Evolutionary conservation across 805 yeast genomes (phyloP).

Genomic region (Kluyveromyces wickerhamii): DNA sequence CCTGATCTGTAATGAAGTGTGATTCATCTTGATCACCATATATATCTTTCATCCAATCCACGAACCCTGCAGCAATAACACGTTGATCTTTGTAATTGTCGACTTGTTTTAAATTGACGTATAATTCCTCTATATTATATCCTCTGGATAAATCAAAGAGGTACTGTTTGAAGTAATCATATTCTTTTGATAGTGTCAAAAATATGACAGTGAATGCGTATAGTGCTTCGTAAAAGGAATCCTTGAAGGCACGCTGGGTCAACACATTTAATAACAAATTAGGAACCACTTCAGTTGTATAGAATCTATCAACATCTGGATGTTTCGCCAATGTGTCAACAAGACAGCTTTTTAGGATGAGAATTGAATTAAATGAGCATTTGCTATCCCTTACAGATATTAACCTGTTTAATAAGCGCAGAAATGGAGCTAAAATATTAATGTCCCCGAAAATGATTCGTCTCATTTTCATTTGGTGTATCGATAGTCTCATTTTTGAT

Average conservation of each 20-base stretch:
- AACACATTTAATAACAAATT: slow-evolving; percentile 62
- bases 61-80: slow-evolving; percentile 65
- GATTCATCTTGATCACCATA: slow-evolving; percentile 32
- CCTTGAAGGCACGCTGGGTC: slow-evolving; percentile 68
- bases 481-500: slow-evolving; percentile 31
- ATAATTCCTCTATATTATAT: slow-evolving; percentile 55
- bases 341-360: slow-evolving; percentile 68
- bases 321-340: slow-evolving; percentile 61
- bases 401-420: slow-evolving; percentile 66
- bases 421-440: slow-evolving; percentile 66
- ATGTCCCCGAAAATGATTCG: slow-evolving; percentile 56
- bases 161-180: slow-evolving; percentile 57
- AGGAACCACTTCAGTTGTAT: slow-evolving; percentile 47
- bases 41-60: slow-evolving; percentile 50
- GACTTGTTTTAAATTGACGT: slow-evolving; percentile 53
- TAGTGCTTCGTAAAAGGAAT: slow-evolving; percentile 89
- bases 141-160: slow-evolving; percentile 48
- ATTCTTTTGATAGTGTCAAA: slow-evolving; percentile 62
- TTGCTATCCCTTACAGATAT: slow-evolving; percentile 81
- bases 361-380: slow-evolving; percentile 84
- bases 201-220: slow-evolving; percentile 76
- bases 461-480: slow-evolving; percentile 60
- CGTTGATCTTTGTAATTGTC: slow-evolving; percentile 71
- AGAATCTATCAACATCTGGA: slow-evolving; percentile 62
- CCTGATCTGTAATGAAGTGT: slow-evolving; percentile 32